Percentiles rank a stretch among this genome's conserved stretches.
Conservation (phyloP, 805 yeast species). For the Metschnikowia rubicola region DNA sequence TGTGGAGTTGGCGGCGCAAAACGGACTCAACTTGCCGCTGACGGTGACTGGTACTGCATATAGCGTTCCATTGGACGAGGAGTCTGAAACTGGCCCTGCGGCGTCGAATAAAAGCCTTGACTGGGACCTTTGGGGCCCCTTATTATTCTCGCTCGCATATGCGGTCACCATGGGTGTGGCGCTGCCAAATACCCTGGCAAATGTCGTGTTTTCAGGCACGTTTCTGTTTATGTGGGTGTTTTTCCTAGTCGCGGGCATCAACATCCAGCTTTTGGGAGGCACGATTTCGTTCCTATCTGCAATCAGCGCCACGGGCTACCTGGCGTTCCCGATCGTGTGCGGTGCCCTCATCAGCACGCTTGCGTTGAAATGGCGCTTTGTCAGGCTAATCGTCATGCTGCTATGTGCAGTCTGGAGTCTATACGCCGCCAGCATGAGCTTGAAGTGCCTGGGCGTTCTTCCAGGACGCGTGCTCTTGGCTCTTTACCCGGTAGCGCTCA, state of each 20-base stretch:
- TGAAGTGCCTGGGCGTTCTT: constrained; percentile 62
- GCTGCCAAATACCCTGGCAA: constrained; percentile 42
- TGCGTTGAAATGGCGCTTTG: constrained; percentile 44
- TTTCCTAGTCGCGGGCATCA: constrained; percentile 56
- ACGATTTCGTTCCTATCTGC: constrained; percentile 65
- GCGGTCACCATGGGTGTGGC: constrained; percentile 51
- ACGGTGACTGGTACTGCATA: constrained; percentile 29
- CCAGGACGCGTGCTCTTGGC: constrained; percentile 62
- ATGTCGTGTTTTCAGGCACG: constrained; percentile 57
- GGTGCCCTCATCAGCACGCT: constrained; percentile 48
- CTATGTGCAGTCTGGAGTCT: constrained; percentile 59
- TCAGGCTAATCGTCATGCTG: constrained; percentile 46
- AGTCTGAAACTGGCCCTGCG: constrained; percentile 3
- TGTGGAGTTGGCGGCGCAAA: constrained; percentile 32
- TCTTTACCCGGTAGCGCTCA: constrained; percentile 60
- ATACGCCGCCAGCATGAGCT: constrained; percentile 58
- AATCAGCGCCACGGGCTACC: constrained; percentile 66
- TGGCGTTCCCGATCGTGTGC: constrained; percentile 60
- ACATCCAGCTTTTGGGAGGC: constrained; percentile 61
- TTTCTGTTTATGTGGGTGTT: constrained; percentile 65
- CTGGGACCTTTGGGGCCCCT: constrained; percentile 73
- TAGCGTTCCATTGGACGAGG: constrained; percentile 22
- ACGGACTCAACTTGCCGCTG: constrained; percentile 35
- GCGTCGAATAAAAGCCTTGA: constrained; percentile 30
- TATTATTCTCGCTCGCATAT: constrained; percentile 55